phyloP scores from a whole-genome alignment of 2,329 filamentous ascomycete genomes.

The Truncatella angustata region DNA sequence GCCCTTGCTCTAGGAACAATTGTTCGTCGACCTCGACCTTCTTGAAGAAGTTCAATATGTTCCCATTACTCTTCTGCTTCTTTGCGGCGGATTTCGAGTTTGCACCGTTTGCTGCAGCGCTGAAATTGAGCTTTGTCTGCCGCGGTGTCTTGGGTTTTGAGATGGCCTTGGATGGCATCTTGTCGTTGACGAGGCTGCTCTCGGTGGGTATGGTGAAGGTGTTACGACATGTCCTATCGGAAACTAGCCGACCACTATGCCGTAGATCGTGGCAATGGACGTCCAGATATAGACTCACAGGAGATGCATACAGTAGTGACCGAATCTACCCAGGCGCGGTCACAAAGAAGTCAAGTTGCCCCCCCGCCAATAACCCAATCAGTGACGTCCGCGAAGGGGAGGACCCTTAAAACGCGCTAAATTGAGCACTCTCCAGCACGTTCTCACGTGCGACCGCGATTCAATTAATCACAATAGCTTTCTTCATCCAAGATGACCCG shows the following conservation, averaged over 20 bases:
- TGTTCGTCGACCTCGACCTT: slow-evolving; percentile 62
- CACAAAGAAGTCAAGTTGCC: background rate
- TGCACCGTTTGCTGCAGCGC: slow-evolving; percentile 14
- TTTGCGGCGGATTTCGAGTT: slow-evolving; percentile 22
- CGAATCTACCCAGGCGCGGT: too few species aligned
- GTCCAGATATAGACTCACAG: too few species aligned
- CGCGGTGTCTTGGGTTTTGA: slow-evolving; percentile 11
- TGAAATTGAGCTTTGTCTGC: slow-evolving; percentile 29
- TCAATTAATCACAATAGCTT: too few species aligned
- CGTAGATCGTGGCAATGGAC: too few species aligned
- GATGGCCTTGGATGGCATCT: background rate
- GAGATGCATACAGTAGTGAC: too few species aligned
- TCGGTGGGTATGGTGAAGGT: background rate
- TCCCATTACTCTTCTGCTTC: slow-evolving; percentile 54
- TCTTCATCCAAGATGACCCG: too few species aligned
- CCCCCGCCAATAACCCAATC: background rate
- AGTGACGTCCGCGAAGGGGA: background rate
- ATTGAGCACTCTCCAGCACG: background rate
- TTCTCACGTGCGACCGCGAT: too few species aligned
- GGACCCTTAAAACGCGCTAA: background rate
- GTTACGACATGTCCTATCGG: background rate
- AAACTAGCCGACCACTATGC: too few species aligned
- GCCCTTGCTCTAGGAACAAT: slow-evolving; percentile 48
- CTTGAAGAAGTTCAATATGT: slow-evolving; percentile 74
- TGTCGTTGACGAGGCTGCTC: background rate